Evolutionary conservation across 2,329 filamentous ascomycete species (phyloP).

Genomic region (Microsporum audouinii): DNA sequence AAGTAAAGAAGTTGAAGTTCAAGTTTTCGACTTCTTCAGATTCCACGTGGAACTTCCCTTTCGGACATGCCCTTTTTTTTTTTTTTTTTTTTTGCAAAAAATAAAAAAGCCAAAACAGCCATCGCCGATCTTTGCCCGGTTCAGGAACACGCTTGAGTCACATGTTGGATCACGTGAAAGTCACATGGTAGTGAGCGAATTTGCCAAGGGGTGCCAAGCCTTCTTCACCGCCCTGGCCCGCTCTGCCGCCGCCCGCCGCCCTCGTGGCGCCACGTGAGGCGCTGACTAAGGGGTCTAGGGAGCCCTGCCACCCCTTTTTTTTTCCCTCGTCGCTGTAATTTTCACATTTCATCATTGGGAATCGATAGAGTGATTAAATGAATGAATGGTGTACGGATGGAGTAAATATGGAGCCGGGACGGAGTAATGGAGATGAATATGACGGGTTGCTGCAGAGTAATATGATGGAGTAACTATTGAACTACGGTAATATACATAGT

Average conservation of each 20-base stretch:
- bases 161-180: neutral
- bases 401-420: too few species aligned
- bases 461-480: too few species aligned
- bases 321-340: too few species aligned
- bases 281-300: neutral
- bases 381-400: too few species aligned
- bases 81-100: neutral
- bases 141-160: neutral
- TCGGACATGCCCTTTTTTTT: neutral
- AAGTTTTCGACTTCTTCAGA: neutral
- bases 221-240: neutral
- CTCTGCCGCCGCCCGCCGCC: neutral
- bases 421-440: too few species aligned
- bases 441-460: too few species aligned
- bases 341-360: too few species aligned
- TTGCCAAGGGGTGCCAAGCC: neutral
- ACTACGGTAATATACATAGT: too few species aligned
- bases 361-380: too few species aligned
- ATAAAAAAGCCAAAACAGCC: neutral
- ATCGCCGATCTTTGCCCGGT: neutral
- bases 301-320: neutral
- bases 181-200: neutral
- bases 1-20: neutral
- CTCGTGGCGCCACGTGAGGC: slow-evolving; percentile 1
- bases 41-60: slow-evolving; percentile 3